Evolutionary conservation across 2,329 filamentous ascomycete genomes (phyloP).

Genomic region (Mycosphaerella sp.): DNA sequence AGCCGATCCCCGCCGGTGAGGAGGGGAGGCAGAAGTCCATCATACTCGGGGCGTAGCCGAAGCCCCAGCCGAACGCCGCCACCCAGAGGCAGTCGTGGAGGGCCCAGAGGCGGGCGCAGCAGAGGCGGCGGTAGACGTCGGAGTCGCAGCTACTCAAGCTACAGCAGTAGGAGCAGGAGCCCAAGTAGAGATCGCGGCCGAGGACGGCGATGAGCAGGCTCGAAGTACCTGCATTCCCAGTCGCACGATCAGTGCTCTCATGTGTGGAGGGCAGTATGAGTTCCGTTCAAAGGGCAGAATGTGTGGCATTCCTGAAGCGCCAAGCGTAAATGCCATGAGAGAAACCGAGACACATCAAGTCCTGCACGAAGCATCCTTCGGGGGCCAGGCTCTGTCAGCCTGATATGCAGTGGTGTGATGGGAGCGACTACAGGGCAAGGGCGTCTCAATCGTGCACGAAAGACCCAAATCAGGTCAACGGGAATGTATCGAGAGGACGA

Average conservation of each 20-base stretch:
- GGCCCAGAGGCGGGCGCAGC: slow-evolving; percentile 6
- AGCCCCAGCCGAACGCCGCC: slow-evolving; percentile 23
- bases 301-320: background rate
- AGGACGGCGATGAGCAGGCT: slow-evolving; percentile 18
- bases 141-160: slow-evolving; percentile 18
- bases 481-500: background rate
- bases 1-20: slow-evolving; percentile 17
- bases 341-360: background rate
- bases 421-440: background rate
- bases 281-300: too few relatives aligned
- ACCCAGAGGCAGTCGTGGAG: slow-evolving; percentile 16
- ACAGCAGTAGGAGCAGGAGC: slow-evolving; percentile 20
- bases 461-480: background rate
- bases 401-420: background rate
- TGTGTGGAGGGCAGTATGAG: too few relatives aligned
- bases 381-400: background rate
- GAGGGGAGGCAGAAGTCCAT: slow-evolving; percentile 32
- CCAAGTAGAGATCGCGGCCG: slow-evolving; percentile 24
- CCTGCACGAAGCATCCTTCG: background rate
- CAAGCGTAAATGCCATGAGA: background rate
- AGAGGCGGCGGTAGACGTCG: slow-evolving; percentile 13
- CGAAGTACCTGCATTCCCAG: too few relatives aligned
- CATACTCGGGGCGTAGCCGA: slow-evolving; percentile 34
- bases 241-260: too few relatives aligned
- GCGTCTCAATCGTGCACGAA: background rate